Evolutionary conservation across 2,329 filamentous ascomycete genomes (phyloP).

Genomic region (Dryadomyces quercus-mongolicae): DNA sequence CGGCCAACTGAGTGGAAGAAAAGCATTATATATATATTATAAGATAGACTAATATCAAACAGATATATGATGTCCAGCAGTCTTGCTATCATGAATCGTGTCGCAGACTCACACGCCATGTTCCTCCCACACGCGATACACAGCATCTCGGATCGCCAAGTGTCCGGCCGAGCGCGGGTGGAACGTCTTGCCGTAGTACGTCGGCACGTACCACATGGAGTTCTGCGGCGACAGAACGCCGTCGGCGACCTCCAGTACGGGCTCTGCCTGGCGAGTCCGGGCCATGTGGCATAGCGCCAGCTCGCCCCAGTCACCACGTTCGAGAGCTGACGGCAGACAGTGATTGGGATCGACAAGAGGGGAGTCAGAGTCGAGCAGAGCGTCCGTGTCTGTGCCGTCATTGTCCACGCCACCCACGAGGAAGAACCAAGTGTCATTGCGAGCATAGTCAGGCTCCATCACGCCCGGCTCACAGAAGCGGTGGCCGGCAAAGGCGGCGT

Average conservation of each 20-base stretch:
- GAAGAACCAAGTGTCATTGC: constrained; percentile 35
- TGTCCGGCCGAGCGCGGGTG: constrained; percentile 24
- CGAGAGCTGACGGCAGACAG: constrained; percentile 22
- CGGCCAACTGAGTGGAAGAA: constrained; percentile 44
- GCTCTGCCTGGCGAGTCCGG: constrained; percentile 20
- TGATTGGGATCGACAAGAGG: constrained; percentile 23
- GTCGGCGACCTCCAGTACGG: constrained; percentile 19
- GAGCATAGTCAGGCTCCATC: constrained; percentile 29
- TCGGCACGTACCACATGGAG: constrained; percentile 27
- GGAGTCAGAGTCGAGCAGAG: constrained; percentile 15
- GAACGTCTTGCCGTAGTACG: constrained; percentile 12
- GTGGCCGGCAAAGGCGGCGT: constrained; percentile 30
- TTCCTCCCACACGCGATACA: constrained; percentile 20
- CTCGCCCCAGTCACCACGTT: constrained; percentile 29
- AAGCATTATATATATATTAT: too few relatives aligned
- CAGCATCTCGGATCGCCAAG: constrained; percentile 21
- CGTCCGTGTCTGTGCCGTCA: constrained; percentile 16
- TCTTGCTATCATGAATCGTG: too few relatives aligned
- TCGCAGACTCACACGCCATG: constrained; percentile 3
- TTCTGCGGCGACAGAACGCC: constrained; percentile 28
- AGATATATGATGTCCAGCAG: too few relatives aligned
- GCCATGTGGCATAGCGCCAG: constrained; percentile 32
- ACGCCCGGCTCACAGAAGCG: constrained; percentile 23
- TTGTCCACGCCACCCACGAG: constrained; percentile 29
- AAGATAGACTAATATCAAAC: too few relatives aligned